Base-by-base conservation (phyloP, 2,329 filamentous ascomycete species). In the Cercospora sp. region DNA sequence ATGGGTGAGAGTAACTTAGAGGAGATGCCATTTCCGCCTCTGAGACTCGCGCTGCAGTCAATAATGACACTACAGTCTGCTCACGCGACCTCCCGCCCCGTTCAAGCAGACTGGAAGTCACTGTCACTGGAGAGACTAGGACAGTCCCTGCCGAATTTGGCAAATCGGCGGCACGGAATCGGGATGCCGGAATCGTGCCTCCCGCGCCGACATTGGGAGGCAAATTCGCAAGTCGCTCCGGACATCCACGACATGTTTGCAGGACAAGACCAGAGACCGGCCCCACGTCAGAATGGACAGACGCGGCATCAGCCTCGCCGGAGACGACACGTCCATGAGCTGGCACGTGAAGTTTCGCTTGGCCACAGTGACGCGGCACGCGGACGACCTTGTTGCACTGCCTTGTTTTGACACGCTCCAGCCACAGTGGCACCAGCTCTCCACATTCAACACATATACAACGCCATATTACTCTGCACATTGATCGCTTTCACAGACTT, bases 331-430 rank as follows among this genome's bases (percentile, higher is more conserved):
- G 20, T 23, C 20, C 9, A 48, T 23, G 20, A 57, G 23, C 23
- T 28, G 26, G n/a, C 26, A 13, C 53, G 55, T 51, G 60, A 62
- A 20, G 60, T 40, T 62, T 23, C 28, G 60, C 60, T 62, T 62
- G 60, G 60, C 60, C 42, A 45, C 36, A 55, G 23, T 62, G 60
- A 62, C 60, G 60, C 26, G 59, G 59, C 36, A 28, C 16, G 59
- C 33, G 58, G 33, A 33, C 16, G 33, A 33, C 16, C 60, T 40
- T n/a, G 64, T 60, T 72, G 68, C 70, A 69, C 70, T 66, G 70
- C 68, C 70, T 69, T 65, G 64, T 68, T 68, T 68, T 51, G 68
- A 36, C 55, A 53, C 48, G 64, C 60, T 48, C 42, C 26, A 65
- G 51, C 63, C 60, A 67, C 57, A 51, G 64, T 64, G 61, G 61